Base-by-base conservation (phyloP, 306 rosid genomes). In the Mucuna pruriens region DNA sequence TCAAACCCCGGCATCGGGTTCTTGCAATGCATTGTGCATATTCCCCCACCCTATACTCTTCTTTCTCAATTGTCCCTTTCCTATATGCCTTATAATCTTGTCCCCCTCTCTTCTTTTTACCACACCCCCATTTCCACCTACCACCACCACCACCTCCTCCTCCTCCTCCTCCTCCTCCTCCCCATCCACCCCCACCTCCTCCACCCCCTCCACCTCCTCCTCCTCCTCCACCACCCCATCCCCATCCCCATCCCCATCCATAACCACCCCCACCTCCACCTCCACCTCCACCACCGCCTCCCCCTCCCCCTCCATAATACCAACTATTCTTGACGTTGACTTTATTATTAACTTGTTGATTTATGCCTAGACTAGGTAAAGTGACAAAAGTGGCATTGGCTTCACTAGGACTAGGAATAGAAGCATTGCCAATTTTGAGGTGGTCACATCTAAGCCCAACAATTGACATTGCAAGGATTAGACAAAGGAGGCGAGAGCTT, bases 61-160 rank as follows among this genome's bases (percentile, higher is more conserved):
- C 83, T 36, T 84, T 82, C 1, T 67, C 83, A 40, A 76, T 64
- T 62, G 39, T 48, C 12, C 83, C 85, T 20, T 85, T 83, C 81
- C 77, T 57, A n/a, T 57, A 0, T 15, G 20, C 39, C 9, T 73
- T 78, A 9, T 84, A 4, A 36, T 70, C 5, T 20, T 19, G 12
- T n/a, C 84, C 69, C 6, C 81, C 13, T 26, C 87, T 66, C 66
- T 69, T 83, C 73, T 85, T 20, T 71, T 68, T 49, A 70, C 84
- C 82, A 79, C 98, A 95, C 6, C 97, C 95, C 97, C 97, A 91
- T 76, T 86, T 86, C 88, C 87, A 87, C 87, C 85, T 79, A 2
- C 97, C 98, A 26, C 92, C 86, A 19, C 98, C 96, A 2, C 97
- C 97, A 11, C 96, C 92, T 1, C 94, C 97, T 5, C 94, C 66